These are phyloP conservation scores for Linderina pennispora DNA, from an alignment of 192 early-diverging fungal species.

Conservation along the genomic window DNA sequence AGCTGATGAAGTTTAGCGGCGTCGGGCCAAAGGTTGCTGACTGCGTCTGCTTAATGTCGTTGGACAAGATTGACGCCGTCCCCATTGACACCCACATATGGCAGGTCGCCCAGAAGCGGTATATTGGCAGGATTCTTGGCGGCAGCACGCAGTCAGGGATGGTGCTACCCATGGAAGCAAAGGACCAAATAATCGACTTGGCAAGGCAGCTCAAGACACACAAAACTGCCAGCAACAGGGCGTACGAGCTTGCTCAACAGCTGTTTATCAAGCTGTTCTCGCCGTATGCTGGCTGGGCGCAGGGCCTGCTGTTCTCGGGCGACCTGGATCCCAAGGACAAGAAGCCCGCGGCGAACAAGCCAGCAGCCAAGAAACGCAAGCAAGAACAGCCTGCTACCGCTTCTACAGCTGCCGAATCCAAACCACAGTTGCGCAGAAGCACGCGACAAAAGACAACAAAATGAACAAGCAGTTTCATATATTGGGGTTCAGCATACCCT, in stretches of 20 bases:
- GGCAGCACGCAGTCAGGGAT: not conserved
- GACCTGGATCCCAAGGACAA: slow-evolving; percentile 17
- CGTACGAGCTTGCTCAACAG: slow-evolving; percentile 65
- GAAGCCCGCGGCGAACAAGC: not conserved
- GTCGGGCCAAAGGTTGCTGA: slow-evolving; percentile 98
- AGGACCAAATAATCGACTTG: slow-evolving; percentile 1
- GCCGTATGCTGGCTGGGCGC: slow-evolving; percentile 74
- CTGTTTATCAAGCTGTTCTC: slow-evolving; percentile 76
- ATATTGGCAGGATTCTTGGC: slow-evolving; percentile 42
- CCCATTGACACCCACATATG: slow-evolving; percentile 96
- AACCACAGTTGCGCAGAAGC: no score
- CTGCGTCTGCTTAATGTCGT: slow-evolving; percentile 87
- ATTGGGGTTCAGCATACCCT: no score
- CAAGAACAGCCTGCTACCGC: no score
- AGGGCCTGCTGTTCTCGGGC: slow-evolving; percentile 53
- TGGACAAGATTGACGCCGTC: slow-evolving; percentile 75
- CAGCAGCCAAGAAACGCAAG: not conserved
- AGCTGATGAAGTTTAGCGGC: slow-evolving; percentile 67
- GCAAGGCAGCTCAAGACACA: slow-evolving; percentile 28
- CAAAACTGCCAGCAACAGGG: slow-evolving; percentile 60
- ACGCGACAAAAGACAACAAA: no score
- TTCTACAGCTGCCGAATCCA: no score
- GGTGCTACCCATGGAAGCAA: slow-evolving; percentile 3
- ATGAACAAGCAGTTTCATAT: no score
- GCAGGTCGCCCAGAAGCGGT: slow-evolving; percentile 85